phyloP scores from a whole-genome alignment of 2,329 filamentous ascomycete genomes.

The Raffaelea arxii region DNA sequence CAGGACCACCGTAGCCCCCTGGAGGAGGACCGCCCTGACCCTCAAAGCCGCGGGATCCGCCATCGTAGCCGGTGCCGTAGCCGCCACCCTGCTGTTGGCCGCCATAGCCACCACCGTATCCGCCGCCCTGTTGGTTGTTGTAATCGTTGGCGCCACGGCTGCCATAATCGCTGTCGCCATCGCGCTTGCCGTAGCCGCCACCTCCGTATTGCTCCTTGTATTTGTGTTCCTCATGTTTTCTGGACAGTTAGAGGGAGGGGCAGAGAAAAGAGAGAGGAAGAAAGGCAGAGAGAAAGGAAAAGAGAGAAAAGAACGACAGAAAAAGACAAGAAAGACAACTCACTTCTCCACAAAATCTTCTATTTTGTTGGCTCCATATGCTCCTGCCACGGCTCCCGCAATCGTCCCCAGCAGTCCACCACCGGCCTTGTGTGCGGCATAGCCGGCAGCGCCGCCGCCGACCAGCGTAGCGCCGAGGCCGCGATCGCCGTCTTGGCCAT shows the following conservation, averaged over 20 bases:
- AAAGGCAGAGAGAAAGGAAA: not conserved
- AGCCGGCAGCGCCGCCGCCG: slow-evolving; percentile 44
- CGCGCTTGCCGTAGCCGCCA: too few relatives aligned
- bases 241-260: not conserved
- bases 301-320: not conserved
- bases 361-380: slow-evolving; percentile 43
- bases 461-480: slow-evolving; percentile 44
- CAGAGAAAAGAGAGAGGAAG: not conserved
- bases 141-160: too few relatives aligned
- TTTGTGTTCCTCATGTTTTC: slow-evolving; percentile 1
- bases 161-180: too few relatives aligned
- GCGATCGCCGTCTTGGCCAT: slow-evolving; percentile 32
- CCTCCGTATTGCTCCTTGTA: not conserved
- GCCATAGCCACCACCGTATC: not conserved
- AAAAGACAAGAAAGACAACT: not conserved
- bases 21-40: not conserved
- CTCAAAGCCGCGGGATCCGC: not conserved
- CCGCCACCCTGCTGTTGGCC: not conserved
- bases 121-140: not conserved
- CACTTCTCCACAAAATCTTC: slow-evolving; percentile 24
- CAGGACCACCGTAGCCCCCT: not conserved
- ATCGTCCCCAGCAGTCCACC: slow-evolving; percentile 41
- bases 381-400: slow-evolving; percentile 40
- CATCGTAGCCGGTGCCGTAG: too few relatives aligned
- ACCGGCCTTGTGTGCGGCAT: slow-evolving; percentile 42